Evolutionary conservation across 768 basidiomycete genomes (phyloP).

Genomic region (Tulasnella calospora): DNA sequence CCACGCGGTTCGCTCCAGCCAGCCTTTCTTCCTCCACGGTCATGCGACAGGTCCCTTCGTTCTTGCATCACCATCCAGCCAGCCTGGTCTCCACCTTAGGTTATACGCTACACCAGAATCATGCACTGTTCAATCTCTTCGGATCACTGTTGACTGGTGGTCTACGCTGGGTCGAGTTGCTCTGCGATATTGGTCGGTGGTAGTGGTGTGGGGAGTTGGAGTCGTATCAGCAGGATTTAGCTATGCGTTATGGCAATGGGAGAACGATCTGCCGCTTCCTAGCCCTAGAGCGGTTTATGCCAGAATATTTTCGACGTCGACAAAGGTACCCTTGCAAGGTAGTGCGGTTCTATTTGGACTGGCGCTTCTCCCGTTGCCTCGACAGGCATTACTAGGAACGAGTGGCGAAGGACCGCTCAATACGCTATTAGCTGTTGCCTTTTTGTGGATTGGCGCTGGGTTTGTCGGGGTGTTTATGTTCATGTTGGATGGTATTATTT

Average conservation of each 20-base stretch:
- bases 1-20: slow-evolving; percentile 40
- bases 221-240: slow-evolving; percentile 58
- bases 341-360: slow-evolving; percentile 40
- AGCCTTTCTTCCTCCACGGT: slow-evolving; percentile 33
- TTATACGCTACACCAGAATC: slow-evolving; percentile 35
- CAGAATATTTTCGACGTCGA: background rate
- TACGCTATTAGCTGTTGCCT: slow-evolving; percentile 50
- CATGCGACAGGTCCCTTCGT: slow-evolving; percentile 33
- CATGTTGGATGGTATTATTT: background rate
- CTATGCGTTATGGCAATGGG: slow-evolving; percentile 43
- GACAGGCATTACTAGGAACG: slow-evolving; percentile 56
- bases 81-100: slow-evolving; percentile 13
- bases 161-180: slow-evolving; percentile 66
- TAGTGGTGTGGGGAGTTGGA: slow-evolving; percentile 70
- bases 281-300: background rate
- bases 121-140: slow-evolving; percentile 47
- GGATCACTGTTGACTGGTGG: slow-evolving; percentile 63
- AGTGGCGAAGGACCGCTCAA: slow-evolving; percentile 45
- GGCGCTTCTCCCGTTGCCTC: slow-evolving; percentile 55
- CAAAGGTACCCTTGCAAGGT: background rate
- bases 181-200: slow-evolving; percentile 66
- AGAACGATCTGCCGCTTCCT: slow-evolving; percentile 28
- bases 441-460: slow-evolving; percentile 47
- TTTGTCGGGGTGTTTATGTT: slow-evolving; percentile 14
- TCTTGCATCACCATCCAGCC: slow-evolving; percentile 25